These are phyloP conservation scores for Polytrichum commune DNA, from an alignment of 225 moss, liverwort and hornwort genomes.

Conservation along the genomic window DNA sequence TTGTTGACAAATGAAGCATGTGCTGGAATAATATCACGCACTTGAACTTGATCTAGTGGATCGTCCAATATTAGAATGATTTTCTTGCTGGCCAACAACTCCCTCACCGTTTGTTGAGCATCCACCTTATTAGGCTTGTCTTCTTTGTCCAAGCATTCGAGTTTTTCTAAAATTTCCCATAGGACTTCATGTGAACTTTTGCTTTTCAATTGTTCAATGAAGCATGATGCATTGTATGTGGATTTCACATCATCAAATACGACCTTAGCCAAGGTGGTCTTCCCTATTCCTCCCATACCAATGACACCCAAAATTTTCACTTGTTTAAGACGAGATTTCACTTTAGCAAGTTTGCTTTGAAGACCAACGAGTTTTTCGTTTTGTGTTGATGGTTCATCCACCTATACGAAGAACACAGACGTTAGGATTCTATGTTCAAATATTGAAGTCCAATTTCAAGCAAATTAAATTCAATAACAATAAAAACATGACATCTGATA, in stretches of 20 bases:
- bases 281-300: conserved; percentile 12
- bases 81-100: neutral
- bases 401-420: neutral
- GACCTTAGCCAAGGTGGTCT: conserved; percentile 6
- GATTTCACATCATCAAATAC: neutral
- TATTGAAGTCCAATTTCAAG: neutral
- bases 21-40: neutral
- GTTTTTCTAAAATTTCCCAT: neutral
- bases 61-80: neutral
- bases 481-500: too few relatives aligned
- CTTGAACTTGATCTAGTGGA: neutral
- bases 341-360: neutral
- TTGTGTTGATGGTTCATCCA: neutral
- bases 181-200: neutral
- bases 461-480: neutral
- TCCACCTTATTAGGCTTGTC: neutral
- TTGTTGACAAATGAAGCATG: neutral
- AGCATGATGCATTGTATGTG: conserved; percentile 1
- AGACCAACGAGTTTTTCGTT: neutral
- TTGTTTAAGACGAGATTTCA: neutral
- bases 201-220: neutral
- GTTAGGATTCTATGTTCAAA: neutral
- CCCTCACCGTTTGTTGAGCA: neutral
- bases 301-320: neutral
- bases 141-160: neutral